Base-by-base conservation (phyloP, 2,329 filamentous ascomycete genomes). In the Fusarium gaditjirri region DNA sequence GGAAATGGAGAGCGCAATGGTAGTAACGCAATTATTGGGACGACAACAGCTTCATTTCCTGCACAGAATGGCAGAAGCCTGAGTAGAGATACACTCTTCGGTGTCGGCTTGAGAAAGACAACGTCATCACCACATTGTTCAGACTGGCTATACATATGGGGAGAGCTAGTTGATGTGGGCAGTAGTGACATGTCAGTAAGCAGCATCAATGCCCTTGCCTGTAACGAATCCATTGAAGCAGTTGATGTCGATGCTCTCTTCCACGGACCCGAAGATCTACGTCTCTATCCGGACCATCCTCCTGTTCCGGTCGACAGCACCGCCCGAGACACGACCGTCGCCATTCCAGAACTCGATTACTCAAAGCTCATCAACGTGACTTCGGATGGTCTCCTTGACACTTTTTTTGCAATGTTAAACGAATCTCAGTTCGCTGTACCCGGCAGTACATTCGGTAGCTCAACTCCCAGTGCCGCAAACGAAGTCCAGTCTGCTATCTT, bases 211-310 rank as follows among this genome's bases (percentile, higher is more conserved):
- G 80, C 78, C 9, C 61, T 83, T 59, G 78, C 78, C 25, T 84
- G 82, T 70, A 84, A 84, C 71, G 82, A 83, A 71, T 77, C 79
- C 5, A 67, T 81, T 5, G 73, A 82, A 70, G 78, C 75, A 9
- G 72, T 80, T 12, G 71, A 76, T 19, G 65, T 74, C 4, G 55
- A 69, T n/a, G 73, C 76, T 4, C 53, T 70, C 3, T 68, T 81
- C 4, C 69, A 74, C 16, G 78, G 78, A 2, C 25, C 68, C 3
- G 61, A 25, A 16, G 33, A 57, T 8, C 61, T 80, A 36, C 73
- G 60, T 4, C 77, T 84, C 35, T 77, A 80, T 49, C 67, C 76
- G 0, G 61, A 58, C 13, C 61, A 76, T 10, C 77, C 79, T 3
- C 81, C 81, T 2, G 56, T 69, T 7, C 67, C 75, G 11, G 56